Conservation (phyloP, 768 basidiomycete genomes). For the Rubroboletus pulcherrimus region DNA sequence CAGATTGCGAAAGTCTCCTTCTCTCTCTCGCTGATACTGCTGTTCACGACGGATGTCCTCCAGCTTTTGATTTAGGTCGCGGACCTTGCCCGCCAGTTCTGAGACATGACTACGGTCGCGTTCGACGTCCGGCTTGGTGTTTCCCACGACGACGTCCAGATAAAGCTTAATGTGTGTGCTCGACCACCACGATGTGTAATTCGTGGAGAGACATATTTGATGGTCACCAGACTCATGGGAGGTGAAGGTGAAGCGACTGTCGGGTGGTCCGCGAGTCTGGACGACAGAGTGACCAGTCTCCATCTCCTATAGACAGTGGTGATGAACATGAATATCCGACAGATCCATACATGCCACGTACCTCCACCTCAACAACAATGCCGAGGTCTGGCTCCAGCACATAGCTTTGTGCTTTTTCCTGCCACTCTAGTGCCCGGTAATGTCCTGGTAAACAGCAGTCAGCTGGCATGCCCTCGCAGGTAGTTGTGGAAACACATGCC, state of each 20-base stretch:
- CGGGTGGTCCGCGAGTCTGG: slow-evolving; percentile 83
- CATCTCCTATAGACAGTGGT: slow-evolving; percentile 60
- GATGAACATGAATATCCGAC: not conserved
- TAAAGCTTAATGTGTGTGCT: slow-evolving; percentile 89
- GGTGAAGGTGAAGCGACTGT: slow-evolving; percentile 95
- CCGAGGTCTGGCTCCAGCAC: slow-evolving; percentile 72
- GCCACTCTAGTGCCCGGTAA: slow-evolving; percentile 92
- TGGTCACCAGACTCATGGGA: slow-evolving; percentile 97
- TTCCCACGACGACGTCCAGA: slow-evolving; percentile 91
- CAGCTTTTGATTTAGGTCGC: slow-evolving; percentile 90
- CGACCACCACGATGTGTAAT: slow-evolving; percentile 86
- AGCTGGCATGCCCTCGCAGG: not conserved
- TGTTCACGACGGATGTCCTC: slow-evolving; percentile 94
- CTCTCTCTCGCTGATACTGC: slow-evolving; percentile 95
- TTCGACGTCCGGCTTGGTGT: slow-evolving; percentile 80
- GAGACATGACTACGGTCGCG: slow-evolving; percentile 84
- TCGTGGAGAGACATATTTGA: slow-evolving; percentile 92
- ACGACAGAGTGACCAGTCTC: slow-evolving; percentile 78
- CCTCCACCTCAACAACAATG: slow-evolving; percentile 88
- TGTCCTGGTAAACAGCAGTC: slow-evolving; percentile 55
- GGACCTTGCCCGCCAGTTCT: slow-evolving; percentile 75
- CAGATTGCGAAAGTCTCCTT: slow-evolving; percentile 82
- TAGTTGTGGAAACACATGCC: slow-evolving; percentile 43
- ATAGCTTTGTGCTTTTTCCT: slow-evolving; percentile 66
- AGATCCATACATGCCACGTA: slow-evolving; percentile 35